Evolutionary conservation across 306 rosid genomes (phyloP), one percentile per base, ranked within the genome.

Genomic region (Trichosanthes cucumerina): DNA sequence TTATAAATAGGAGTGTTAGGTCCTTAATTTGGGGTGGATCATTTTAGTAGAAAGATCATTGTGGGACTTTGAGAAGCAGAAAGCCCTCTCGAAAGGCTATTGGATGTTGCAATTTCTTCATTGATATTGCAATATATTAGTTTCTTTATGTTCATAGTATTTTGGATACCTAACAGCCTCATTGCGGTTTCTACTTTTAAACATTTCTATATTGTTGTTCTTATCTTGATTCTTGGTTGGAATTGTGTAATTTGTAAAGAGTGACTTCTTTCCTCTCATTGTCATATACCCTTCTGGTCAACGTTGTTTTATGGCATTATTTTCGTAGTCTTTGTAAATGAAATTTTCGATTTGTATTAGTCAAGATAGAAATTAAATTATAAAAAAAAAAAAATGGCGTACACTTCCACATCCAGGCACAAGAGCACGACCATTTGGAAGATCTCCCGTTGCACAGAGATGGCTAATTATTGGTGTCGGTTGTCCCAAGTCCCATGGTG

Each of bases 341-440:
- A 41, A 44, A 41, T 0, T 14, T 69, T 38, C 5, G 4, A 9
- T 38, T 38, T 41, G n/a, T 9, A 69, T 69, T 23, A 19, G 34
- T 26, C 28, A 14, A 18, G 9, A 24, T 16, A 21, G 34, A 7
- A 60, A 9, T 34, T 53, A 65, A 56, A 8, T 75, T 9, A 75
- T 33, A 39, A 23, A 59, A 33, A 71, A 16, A 16, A 60, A 4
- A 47, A 60, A 46, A 18, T 18, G 58, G 73, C 84, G 7, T 78
- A 83, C 86, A 81, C 54, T 78, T 79, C 88, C 88, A 56, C 88
- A 86, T 7, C 88, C 86, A 52, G 88, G 83, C 16, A 86, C 65
- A 43, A 86, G 79, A 19, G 83, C 86, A 62, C 83, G 77, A 39
- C 88, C 88, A 18, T 34, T 75, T 24, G 88, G 88, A 59, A 86